phyloP scores from a whole-genome alignment of 2,329 filamentous ascomycete species.

The Xylaria sp. region DNA sequence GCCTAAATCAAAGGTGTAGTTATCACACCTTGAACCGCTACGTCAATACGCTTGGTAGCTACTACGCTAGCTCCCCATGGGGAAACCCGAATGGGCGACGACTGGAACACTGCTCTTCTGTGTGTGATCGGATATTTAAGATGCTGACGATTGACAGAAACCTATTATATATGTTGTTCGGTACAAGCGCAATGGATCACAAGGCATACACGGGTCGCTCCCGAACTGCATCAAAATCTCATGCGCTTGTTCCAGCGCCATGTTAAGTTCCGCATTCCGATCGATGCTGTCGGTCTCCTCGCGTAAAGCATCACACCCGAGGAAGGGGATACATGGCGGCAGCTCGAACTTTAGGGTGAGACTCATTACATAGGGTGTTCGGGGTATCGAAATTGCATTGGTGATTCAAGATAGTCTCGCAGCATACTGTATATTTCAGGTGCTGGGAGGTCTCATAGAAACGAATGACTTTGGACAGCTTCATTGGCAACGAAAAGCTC shows the following conservation, averaged over 20 bases:
- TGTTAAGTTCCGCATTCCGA: background rate
- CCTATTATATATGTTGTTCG: background rate
- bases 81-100: conserved; percentile 5
- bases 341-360: too few species aligned
- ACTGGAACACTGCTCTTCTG: background rate
- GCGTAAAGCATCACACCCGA: background rate
- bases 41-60: conserved; percentile 9
- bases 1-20: conserved; percentile 10
- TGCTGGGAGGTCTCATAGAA: background rate
- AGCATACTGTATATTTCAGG: background rate
- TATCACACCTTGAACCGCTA: conserved; percentile 9
- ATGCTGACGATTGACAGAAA: background rate
- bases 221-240: background rate
- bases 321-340: too few species aligned
- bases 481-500: background rate
- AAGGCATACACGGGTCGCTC: background rate
- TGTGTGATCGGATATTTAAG: background rate
- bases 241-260: background rate
- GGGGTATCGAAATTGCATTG: background rate
- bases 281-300: too few species aligned
- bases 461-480: background rate
- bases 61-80: conserved; percentile 1
- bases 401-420: background rate
- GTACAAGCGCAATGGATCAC: background rate
- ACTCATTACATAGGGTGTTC: background rate